Evolutionary conservation across 208 protist species (phyloP).

Genomic region (Perkinsela sp.): DNA sequence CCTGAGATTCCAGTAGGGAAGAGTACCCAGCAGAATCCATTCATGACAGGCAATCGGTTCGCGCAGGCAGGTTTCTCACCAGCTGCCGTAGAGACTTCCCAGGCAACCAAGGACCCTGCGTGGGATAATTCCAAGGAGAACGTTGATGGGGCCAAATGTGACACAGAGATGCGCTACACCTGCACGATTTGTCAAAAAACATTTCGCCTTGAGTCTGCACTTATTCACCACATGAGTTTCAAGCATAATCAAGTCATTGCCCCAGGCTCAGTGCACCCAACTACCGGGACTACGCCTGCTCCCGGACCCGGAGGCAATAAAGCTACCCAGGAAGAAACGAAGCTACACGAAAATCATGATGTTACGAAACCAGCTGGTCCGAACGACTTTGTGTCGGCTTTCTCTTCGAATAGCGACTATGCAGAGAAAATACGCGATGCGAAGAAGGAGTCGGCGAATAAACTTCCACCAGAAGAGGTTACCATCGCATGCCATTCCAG

Average conservation of each 20-base stretch:
- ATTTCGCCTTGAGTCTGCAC: slow-evolving; percentile 46
- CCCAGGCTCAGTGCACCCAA: background rate
- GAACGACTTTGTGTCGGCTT: background rate
- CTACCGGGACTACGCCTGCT: background rate
- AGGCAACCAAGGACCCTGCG: background rate
- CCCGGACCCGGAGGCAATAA: too few relatives aligned
- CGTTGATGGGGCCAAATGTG: background rate
- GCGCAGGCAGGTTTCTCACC: background rate
- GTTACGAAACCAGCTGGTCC: background rate
- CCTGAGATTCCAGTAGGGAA: too few relatives aligned
- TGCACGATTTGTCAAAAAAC: slow-evolving; percentile 58
- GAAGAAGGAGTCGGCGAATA: background rate
- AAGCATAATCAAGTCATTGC: slow-evolving; percentile 54
- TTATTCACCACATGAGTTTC: slow-evolving; percentile 54
- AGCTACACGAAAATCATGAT: background rate
- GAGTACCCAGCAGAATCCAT: background rate
- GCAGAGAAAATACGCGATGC: background rate
- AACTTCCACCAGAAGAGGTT: slow-evolving; percentile 24
- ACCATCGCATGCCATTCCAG: slow-evolving; percentile 45
- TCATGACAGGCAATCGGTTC: background rate
- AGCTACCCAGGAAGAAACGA: background rate
- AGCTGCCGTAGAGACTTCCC: background rate
- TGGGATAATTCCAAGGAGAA: background rate
- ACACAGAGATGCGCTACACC: slow-evolving; percentile 17
- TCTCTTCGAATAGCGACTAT: background rate